These are phyloP conservation scores for Xylaria sp. DNA, from an alignment of 2,329 filamentous ascomycete species.

Conservation along the genomic window DNA sequence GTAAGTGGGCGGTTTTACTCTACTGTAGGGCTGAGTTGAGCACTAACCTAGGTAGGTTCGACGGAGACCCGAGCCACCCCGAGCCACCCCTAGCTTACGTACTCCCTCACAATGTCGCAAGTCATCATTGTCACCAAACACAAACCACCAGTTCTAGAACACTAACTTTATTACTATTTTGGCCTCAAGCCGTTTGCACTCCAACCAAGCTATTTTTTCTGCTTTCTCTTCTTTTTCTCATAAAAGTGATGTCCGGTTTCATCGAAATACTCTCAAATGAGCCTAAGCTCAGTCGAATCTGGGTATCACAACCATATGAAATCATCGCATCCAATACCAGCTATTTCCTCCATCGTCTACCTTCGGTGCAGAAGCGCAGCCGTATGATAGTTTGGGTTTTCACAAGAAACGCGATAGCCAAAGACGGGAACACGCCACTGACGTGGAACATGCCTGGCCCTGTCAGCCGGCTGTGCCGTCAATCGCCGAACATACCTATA, in stretches of 20 bases:
- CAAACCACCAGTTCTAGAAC: background rate
- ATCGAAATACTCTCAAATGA: conserved; percentile 2
- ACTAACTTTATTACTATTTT: conserved; percentile 31
- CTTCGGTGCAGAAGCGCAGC: conserved; percentile 14
- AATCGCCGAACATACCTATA: conserved; percentile 33
- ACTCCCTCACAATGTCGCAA: background rate
- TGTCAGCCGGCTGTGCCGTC: conserved; percentile 26
- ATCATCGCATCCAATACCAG: conserved; percentile 27
- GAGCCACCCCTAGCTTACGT: conserved; percentile 6
- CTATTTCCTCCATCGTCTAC: conserved; percentile 23
- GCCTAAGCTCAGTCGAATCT: conserved; percentile 17
- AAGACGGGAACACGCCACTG: conserved; percentile 12
- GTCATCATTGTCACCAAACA: conserved; percentile 2
- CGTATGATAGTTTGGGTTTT: background rate
- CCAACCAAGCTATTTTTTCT: background rate
- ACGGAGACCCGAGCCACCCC: background rate
- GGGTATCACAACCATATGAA: conserved; percentile 32
- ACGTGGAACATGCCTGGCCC: conserved; percentile 15
- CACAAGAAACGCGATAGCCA: conserved; percentile 21
- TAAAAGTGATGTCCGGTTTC: background rate
- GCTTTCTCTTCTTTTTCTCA: conserved; percentile 9
- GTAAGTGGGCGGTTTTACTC: background rate
- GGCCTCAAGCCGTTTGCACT: conserved; percentile 8
- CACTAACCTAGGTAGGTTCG: no score
- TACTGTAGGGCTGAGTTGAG: background rate